Evolutionary conservation across 1,139 yeast species (phyloP).

Genomic region (Debaryomyces singareniensis): DNA sequence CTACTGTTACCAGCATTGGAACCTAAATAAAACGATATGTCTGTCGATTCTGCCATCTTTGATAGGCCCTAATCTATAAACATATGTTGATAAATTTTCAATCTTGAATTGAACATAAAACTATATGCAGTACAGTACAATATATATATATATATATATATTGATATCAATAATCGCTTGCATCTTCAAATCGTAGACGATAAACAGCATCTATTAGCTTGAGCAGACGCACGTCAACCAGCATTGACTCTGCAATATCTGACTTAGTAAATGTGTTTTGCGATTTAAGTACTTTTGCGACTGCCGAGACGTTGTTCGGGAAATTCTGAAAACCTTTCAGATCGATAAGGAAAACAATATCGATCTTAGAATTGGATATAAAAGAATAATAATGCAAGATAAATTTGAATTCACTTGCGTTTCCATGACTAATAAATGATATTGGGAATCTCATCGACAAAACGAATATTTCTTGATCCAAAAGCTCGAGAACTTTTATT

Average conservation of each 20-base stretch:
- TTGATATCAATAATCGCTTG: too few relatives aligned
- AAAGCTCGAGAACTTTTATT: conserved; percentile 15
- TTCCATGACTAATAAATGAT: conserved; percentile 5
- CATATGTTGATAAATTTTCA: conserved; percentile 1
- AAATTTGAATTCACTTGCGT: conserved; percentile 7
- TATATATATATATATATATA: too few relatives aligned
- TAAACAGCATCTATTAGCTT: too few relatives aligned
- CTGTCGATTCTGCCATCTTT: conserved; percentile 27
- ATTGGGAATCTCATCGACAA: conserved; percentile 25
- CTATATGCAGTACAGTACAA: conserved; percentile 1
- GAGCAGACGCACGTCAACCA: too few relatives aligned
- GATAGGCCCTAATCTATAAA: not conserved
- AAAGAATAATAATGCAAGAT: conserved; percentile 11
- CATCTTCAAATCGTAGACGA: too few relatives aligned
- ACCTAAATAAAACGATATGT: conserved; percentile 35
- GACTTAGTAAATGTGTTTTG: too few relatives aligned
- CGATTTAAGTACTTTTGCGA: conserved; percentile 1
- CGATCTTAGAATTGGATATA: conserved; percentile 8
- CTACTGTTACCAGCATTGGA: conserved; percentile 24
- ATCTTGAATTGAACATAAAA: not conserved
- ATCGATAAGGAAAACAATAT: conserved; percentile 6
- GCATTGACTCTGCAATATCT: too few relatives aligned
- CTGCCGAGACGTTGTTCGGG: conserved; percentile 2
- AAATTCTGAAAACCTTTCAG: conserved; percentile 6
- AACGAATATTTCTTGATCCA: conserved; percentile 24